Percentiles rank a stretch among this genome's conserved stretches.
phyloP scores from a whole-genome alignment of 495 filamentous ascomycete species.

The Umbilicaria muhlenbergii region DNA sequence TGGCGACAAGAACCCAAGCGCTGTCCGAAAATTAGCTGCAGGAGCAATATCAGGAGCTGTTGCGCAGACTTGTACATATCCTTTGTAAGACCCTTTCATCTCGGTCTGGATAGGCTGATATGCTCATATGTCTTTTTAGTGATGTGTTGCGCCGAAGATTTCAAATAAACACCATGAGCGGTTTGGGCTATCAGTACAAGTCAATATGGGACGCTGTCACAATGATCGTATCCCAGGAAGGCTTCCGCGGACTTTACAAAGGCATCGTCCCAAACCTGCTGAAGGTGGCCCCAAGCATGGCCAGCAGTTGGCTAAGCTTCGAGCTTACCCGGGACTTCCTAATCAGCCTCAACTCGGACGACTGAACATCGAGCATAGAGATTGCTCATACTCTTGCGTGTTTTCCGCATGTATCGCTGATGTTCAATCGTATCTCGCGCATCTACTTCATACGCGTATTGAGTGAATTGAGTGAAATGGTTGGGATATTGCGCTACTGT shows the following conservation, averaged over 20 bases:
- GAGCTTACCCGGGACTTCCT: constrained; percentile 83
- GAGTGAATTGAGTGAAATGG: too few relatives aligned
- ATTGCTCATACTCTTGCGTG: too few relatives aligned
- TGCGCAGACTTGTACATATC: constrained; percentile 95
- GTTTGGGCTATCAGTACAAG: constrained; percentile 94
- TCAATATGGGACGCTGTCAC: constrained; percentile 69
- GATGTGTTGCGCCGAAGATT: constrained; percentile 92
- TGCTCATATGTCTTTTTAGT: constrained; percentile 24
- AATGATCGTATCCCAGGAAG: constrained; percentile 70
- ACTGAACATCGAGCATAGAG: not conserved
- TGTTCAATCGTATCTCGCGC: too few relatives aligned
- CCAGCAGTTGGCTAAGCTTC: constrained; percentile 93
- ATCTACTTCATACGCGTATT: too few relatives aligned
- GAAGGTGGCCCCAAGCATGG: constrained; percentile 97
- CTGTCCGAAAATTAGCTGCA: constrained; percentile 67
- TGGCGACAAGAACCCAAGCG: constrained; percentile 68
- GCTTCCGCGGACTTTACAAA: constrained; percentile 68
- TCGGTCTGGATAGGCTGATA: not conserved
- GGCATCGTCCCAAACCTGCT: constrained; percentile 86
- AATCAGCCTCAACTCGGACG: constrained; percentile 33
- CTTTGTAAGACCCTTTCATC: constrained; percentile 54
- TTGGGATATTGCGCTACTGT: too few relatives aligned
- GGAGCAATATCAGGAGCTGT: constrained; percentile 91
- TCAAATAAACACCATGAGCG: constrained; percentile 97
- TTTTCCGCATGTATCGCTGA: too few relatives aligned